Evolutionary conservation across 441 rosid genomes (phyloP).

Genomic region (Sinapis alba): DNA sequence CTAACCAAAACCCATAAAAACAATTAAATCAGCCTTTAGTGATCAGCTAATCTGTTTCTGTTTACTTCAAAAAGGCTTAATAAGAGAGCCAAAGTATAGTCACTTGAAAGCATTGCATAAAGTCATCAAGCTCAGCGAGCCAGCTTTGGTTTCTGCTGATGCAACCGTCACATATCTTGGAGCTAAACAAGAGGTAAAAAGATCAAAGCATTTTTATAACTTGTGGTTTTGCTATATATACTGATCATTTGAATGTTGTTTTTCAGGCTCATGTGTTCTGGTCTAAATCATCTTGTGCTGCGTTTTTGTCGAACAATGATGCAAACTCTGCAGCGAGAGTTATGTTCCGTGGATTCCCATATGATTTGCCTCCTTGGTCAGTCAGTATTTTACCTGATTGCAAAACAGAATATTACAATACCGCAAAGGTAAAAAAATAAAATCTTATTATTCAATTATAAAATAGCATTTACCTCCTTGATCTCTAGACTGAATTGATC

Average conservation of each 20-base stretch:
- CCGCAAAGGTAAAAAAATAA: slow-evolving; percentile 48
- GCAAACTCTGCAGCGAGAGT: slow-evolving; percentile 43
- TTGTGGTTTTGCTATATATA: neutral
- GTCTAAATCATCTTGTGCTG: slow-evolving; percentile 48
- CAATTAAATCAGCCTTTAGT: neutral
- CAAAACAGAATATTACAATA: slow-evolving; percentile 53
- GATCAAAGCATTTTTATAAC: neutral
- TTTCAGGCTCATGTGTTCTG: slow-evolving; percentile 57
- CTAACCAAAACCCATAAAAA: slow-evolving; percentile 7
- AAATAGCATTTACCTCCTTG: neutral
- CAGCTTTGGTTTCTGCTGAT: slow-evolving; percentile 54
- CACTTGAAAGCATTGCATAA: slow-evolving; percentile 57
- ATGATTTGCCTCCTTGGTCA: slow-evolving; percentile 65
- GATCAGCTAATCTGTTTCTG: neutral
- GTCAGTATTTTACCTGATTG: slow-evolving; percentile 68
- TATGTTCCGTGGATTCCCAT: slow-evolving; percentile 45
- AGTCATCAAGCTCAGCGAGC: slow-evolving; percentile 58
- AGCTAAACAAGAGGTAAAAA: slow-evolving; percentile 46
- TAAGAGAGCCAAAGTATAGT: slow-evolving; percentile 57
- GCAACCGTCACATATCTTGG: slow-evolving; percentile 51
- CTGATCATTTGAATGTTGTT: slow-evolving; percentile 8
- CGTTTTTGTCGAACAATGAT: slow-evolving; percentile 61
- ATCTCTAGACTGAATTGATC: slow-evolving; percentile 18
- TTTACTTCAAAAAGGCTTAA: slow-evolving; percentile 42
- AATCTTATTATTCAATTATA: neutral